phyloP scores from a whole-genome alignment of 2,329 filamentous ascomycete species.

The Coleophoma eucalyptorum region DNA sequence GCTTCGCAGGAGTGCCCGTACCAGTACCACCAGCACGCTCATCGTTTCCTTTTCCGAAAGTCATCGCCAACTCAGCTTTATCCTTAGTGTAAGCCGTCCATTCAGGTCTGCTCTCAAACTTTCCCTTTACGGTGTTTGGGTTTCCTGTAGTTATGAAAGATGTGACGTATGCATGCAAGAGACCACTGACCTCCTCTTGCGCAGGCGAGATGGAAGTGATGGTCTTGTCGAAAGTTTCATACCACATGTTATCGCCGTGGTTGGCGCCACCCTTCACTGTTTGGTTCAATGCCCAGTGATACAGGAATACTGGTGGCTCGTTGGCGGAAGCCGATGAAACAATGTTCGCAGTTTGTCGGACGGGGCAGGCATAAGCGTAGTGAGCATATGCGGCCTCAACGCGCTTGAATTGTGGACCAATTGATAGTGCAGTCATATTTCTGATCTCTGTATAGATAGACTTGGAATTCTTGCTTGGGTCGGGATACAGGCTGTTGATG shows the following conservation, averaged over 20 bases:
- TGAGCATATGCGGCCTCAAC: constrained; percentile 57
- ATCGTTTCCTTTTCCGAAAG: constrained; percentile 43
- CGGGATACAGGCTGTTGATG: constrained; percentile 58
- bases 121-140: constrained; percentile 18
- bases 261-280: constrained; percentile 29
- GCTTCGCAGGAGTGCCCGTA: constrained; percentile 33
- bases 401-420: constrained; percentile 51
- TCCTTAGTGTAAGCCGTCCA: constrained; percentile 29
- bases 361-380: constrained; percentile 61
- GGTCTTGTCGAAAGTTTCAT: constrained; percentile 36
- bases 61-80: constrained; percentile 32
- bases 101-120: constrained; percentile 21
- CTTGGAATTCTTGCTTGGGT: constrained; percentile 38
- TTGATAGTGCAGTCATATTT: constrained; percentile 24
- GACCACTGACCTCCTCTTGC: constrained; percentile 14
- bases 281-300: constrained; percentile 50
- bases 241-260: constrained; percentile 39
- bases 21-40: constrained; percentile 39
- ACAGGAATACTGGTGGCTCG: constrained; percentile 40
- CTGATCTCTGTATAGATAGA: constrained; percentile 35
- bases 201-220: constrained; percentile 10
- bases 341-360: constrained; percentile 52
- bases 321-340: constrained; percentile 9
- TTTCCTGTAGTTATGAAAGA: constrained; percentile 18
- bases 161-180: constrained; percentile 17